Evolutionary conservation across 2,329 filamentous ascomycete genomes (phyloP).

Genomic region (Torrubiella hemipterigena): DNA sequence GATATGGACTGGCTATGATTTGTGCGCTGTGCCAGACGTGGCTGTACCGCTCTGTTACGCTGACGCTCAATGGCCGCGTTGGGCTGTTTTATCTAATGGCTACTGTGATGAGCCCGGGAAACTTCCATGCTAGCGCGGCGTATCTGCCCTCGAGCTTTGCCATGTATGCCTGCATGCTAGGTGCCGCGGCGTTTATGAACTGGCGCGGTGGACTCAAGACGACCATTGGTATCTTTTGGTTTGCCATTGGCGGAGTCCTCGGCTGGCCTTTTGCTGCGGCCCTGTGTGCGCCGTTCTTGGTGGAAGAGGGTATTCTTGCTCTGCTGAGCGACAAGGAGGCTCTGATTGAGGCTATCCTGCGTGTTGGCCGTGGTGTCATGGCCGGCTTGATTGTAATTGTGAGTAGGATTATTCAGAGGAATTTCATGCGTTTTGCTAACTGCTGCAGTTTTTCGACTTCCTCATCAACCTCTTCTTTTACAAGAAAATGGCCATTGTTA

Average conservation of each 20-base stretch:
- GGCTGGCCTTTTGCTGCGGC: constrained; percentile 93
- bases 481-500: constrained; percentile 61
- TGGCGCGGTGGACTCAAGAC: constrained; percentile 72
- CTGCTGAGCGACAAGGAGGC: constrained; percentile 43
- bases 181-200: constrained; percentile 81
- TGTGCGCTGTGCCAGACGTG: constrained; percentile 77
- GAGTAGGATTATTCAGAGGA: not conserved
- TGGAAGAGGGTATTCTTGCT: constrained; percentile 59
- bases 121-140: constrained; percentile 81
- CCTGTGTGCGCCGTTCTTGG: constrained; percentile 65
- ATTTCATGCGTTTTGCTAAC: not conserved
- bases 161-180: constrained; percentile 88
- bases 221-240: constrained; percentile 78
- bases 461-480: constrained; percentile 77
- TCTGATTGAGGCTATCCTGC: constrained; percentile 44
- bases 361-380: constrained; percentile 55
- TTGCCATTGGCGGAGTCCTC: constrained; percentile 71
- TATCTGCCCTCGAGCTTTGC: constrained; percentile 91
- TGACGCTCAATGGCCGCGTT: constrained; percentile 68
- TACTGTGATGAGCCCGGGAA: constrained; percentile 70
- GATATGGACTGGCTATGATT: constrained; percentile 58
- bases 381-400: constrained; percentile 52
- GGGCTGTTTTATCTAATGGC: constrained; percentile 75
- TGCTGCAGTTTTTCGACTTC: constrained; percentile 51
- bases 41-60: constrained; percentile 66